Base-by-base conservation (phyloP, 495 filamentous ascomycete species). In the Platismatia glauca region DNA sequence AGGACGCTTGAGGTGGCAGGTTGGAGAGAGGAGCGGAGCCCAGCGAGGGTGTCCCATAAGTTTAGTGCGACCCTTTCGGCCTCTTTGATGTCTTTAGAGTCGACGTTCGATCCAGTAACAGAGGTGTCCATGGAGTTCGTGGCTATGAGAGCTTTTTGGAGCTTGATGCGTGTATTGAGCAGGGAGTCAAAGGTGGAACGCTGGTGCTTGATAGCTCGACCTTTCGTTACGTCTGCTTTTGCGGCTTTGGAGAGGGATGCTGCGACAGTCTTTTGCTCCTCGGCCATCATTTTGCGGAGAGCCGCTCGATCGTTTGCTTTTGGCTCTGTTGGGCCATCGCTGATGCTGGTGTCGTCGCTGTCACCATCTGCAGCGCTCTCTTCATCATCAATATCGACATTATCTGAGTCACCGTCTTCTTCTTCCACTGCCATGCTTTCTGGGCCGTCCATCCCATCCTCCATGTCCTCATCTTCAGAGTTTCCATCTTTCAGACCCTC, bases 11-110 rank as follows among this genome's bases (percentile, higher is more conserved):
- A 68, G 24, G 62, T 62, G 24, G 64, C 35, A 18, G 64, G 46
- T 43, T 73, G 75, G 6, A 79, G 75, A 29, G 82, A 76, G 58
- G 77, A 70, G 18, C 92, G 86, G 63, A 96, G 83, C 29, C 79
- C 79, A 68, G 91, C 86, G 34, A 98, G 80, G 2, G 86, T 86
- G 65, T 87, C 93, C 86, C 90, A 96, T 48, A 98, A 81, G 50
- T 86, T 86, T 31, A 96, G 74, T 0, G 91, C 94, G n/a, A 92
- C 92, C 24, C 82, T 80, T 75, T 97, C 94, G 12, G 92, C 95
- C 0, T 87, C 88, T 64, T 86, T 79, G 66, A 95, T 71, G 27
- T 68, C 67, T 31, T 75, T 65, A 7, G 76, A 72, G 11, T 71
- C 67, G 7, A 82, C 78, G 13, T 67, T 67, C 11, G 48, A 4